Conservation (phyloP, 2,329 filamentous ascomycete genomes). For the Fusarium napiforme region DNA sequence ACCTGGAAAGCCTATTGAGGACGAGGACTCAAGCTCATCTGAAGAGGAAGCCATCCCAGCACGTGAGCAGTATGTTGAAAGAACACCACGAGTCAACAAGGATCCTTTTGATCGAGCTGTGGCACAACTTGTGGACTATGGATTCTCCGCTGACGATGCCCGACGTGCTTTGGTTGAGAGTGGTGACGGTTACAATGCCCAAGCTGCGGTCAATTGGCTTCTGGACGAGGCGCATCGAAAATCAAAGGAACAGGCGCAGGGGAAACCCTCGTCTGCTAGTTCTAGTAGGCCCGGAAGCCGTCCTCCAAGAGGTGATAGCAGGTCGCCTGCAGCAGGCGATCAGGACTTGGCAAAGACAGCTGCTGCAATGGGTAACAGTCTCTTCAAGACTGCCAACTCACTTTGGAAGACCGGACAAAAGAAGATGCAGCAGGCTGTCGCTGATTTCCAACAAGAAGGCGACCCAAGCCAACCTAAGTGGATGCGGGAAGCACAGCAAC, state of each 20-base stretch:
- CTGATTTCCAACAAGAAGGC: constrained; percentile 79
- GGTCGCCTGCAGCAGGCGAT: constrained; percentile 67
- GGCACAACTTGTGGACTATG: constrained; percentile 93
- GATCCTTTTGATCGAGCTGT: constrained; percentile 77
- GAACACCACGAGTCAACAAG: constrained; percentile 43
- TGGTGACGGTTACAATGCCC: constrained; percentile 81
- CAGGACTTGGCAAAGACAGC: constrained; percentile 84
- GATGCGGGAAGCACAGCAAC: constrained; percentile 80
- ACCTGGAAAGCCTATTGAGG: constrained; percentile 67
- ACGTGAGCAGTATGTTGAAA: constrained; percentile 36
- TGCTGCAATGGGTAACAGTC: constrained; percentile 80
- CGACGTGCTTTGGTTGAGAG: constrained; percentile 82
- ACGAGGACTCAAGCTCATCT: constrained; percentile 59
- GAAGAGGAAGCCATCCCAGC: constrained; percentile 51
- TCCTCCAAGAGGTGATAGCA: constrained; percentile 57
- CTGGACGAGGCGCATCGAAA: constrained; percentile 91
- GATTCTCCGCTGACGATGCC: constrained; percentile 88
- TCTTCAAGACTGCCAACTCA: constrained; percentile 94
- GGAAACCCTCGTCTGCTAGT: constrained; percentile 59
- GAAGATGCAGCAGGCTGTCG: constrained; percentile 89
- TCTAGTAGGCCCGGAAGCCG: constrained; percentile 36
- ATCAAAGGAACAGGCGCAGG: constrained; percentile 76
- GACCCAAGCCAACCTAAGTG: constrained; percentile 90
- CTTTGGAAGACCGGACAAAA: constrained; percentile 96
- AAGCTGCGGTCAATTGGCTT: constrained; percentile 88